Conservation (phyloP, 2,329 filamentous ascomycete species). For the Aspergillus udagawae region DNA sequence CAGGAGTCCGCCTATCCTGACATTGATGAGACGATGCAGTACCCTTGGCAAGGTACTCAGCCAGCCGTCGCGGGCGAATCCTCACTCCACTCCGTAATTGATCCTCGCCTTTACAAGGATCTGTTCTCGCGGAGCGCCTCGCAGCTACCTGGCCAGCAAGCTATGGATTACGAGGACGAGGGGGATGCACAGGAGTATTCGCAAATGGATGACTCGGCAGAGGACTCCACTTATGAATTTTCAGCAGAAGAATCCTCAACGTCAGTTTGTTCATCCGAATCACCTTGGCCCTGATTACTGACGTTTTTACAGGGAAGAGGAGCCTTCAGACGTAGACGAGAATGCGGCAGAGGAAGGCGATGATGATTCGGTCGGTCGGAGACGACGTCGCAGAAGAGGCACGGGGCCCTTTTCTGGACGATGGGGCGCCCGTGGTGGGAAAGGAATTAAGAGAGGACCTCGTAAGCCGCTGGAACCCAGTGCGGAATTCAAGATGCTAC, state of each 20-base stretch:
- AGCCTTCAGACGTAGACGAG: conserved; percentile 13
- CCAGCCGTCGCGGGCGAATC: conserved; percentile 11
- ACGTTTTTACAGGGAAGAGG: conserved; percentile 21
- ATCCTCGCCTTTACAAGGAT: conserved; percentile 31
- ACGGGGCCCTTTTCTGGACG: conserved; percentile 34
- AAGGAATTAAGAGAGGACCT: conserved; percentile 44
- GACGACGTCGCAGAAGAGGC: conserved; percentile 28
- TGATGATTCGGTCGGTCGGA: conserved; percentile 19
- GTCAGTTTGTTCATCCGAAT: conserved; percentile 14
- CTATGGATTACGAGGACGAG: conserved; percentile 8
- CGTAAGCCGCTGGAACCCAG: conserved; percentile 46
- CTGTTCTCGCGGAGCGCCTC: conserved; percentile 14
- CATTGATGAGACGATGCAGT: conserved; percentile 30
- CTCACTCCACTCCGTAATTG: conserved; percentile 24
- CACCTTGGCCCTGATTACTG: not conserved
- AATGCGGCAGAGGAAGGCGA: conserved; percentile 18
- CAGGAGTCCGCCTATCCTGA: conserved; percentile 29
- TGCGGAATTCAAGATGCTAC: conserved; percentile 45
- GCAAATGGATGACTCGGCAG: conserved; percentile 13
- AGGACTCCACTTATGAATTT: conserved; percentile 24
- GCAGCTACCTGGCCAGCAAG: conserved; percentile 9
- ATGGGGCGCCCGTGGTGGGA: conserved; percentile 39
- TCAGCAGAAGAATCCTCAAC: conserved; percentile 23
- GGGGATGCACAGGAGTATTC: conserved; percentile 7
- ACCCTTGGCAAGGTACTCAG: conserved; percentile 28